Evolutionary conservation across 306 rosid genomes (phyloP).

Genomic region (Astragalus glycyphyllos): DNA sequence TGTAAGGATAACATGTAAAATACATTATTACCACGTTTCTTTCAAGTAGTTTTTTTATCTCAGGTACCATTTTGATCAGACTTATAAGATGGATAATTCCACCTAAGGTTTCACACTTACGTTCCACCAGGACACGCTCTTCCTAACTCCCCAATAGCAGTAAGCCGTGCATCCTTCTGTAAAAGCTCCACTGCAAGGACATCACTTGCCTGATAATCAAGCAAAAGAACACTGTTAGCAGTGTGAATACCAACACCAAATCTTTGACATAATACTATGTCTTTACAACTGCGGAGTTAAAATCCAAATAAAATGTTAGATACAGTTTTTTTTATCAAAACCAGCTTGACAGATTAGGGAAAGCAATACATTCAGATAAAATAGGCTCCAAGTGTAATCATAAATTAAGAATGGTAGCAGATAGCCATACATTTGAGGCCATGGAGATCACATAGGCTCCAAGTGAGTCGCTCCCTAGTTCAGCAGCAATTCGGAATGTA

Average conservation of each 20-base stretch:
- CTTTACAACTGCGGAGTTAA: constrained; percentile 3
- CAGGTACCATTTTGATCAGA: constrained; percentile 5
- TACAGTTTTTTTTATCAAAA: constrained; percentile 5
- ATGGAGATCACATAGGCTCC: constrained; percentile 98
- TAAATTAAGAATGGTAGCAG: constrained; percentile 35
- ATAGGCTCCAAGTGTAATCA: constrained; percentile 16
- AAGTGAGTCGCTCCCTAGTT: constrained; percentile 83
- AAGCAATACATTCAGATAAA: constrained; percentile 25
- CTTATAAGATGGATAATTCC: constrained; percentile 27
- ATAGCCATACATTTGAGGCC: constrained; percentile 79
- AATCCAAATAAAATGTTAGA: not conserved
- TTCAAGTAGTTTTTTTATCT: constrained; percentile 29
- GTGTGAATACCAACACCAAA: constrained; percentile 5
- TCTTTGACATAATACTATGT: not conserved
- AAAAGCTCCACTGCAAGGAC: constrained; percentile 96
- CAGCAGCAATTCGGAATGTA: constrained; percentile 85
- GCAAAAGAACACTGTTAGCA: constrained; percentile 13
- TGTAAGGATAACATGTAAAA: constrained; percentile 7
- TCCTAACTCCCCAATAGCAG: constrained; percentile 83
- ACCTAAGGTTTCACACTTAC: constrained; percentile 56
- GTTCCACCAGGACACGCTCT: constrained; percentile 89
- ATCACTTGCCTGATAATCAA: constrained; percentile 84
- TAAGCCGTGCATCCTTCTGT: constrained; percentile 91
- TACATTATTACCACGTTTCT: constrained; percentile 1
- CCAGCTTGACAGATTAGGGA: constrained; percentile 24